These are phyloP conservation scores for Malus asiatica DNA, from an alignment of 306 rosid genomes.

Conservation along the genomic window DNA sequence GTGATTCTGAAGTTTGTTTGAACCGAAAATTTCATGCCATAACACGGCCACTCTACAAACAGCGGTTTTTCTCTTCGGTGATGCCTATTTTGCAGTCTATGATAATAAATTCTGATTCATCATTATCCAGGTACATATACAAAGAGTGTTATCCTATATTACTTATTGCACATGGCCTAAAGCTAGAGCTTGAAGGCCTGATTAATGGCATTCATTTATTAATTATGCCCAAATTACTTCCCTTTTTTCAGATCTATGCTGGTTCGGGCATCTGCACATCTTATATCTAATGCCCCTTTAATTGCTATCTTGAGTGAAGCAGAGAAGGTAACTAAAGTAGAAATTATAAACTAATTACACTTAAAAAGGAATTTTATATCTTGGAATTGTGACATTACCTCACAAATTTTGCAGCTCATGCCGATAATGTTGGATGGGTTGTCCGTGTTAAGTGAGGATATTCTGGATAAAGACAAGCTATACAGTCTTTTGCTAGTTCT, in stretches of 20 bases:
- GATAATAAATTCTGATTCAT: slow-evolving; percentile 46
- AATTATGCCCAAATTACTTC: slow-evolving; percentile 10
- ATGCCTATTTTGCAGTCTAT: slow-evolving; percentile 71
- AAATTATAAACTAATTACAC: neutral
- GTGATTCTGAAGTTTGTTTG: slow-evolving; percentile 85
- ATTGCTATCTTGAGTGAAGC: slow-evolving; percentile 64
- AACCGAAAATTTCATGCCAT: slow-evolving; percentile 62
- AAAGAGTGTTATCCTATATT: neutral
- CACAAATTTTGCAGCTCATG: slow-evolving; percentile 60
- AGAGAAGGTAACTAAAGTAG: slow-evolving; percentile 45
- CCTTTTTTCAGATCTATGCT: slow-evolving; percentile 53
- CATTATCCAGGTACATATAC: slow-evolving; percentile 54
- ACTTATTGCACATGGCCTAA: slow-evolving; percentile 1
- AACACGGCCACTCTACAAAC: slow-evolving; percentile 80
- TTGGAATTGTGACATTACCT: slow-evolving; percentile 14
- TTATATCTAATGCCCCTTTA: slow-evolving; percentile 64
- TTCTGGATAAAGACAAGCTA: slow-evolving; percentile 56
- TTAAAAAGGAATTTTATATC: neutral
- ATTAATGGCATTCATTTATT: slow-evolving; percentile 1
- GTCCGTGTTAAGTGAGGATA: slow-evolving; percentile 50
- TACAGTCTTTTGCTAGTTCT: slow-evolving; percentile 74
- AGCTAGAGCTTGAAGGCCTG: slow-evolving; percentile 1
- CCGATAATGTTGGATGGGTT: slow-evolving; percentile 69
- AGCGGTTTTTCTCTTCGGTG: slow-evolving; percentile 75
- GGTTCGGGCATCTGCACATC: slow-evolving; percentile 62